Conservation (phyloP, 441 rosid species). For the Monsonia emarginata region DNA sequence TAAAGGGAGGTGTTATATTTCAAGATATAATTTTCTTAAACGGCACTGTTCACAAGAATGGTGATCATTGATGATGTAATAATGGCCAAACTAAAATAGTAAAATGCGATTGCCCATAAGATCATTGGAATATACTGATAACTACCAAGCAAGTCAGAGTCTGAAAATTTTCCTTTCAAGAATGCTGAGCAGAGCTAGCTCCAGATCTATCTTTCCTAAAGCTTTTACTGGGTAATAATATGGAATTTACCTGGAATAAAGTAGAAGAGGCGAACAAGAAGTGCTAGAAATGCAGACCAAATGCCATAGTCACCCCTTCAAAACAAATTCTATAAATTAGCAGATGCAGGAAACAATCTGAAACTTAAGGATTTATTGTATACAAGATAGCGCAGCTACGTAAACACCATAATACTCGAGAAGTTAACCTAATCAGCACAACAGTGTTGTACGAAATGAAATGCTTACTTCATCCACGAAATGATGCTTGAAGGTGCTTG, state of each 20-base stretch:
- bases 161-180: conserved; percentile 2
- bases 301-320: conserved; percentile 85
- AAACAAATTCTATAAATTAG: conserved; percentile 18
- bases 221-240: background rate
- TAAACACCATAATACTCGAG: too few relatives aligned
- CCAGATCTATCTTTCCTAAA: background rate
- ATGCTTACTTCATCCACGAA: conserved; percentile 74
- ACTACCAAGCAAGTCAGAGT: background rate
- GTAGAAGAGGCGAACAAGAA: conserved; percentile 77
- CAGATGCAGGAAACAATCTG: conserved; percentile 13
- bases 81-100: background rate
- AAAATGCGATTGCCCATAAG: background rate
- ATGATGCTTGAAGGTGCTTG: conserved; percentile 55
- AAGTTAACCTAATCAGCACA: background rate
- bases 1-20: background rate
- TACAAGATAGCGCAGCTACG: background rate
- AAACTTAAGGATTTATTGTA: background rate
- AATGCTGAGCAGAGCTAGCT: background rate
- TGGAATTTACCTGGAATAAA: conserved; percentile 53
- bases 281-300: conserved; percentile 71
- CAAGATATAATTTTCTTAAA: too few relatives aligned
- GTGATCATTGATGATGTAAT: too few relatives aligned
- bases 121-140: background rate
- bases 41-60: background rate
- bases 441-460: background rate